Base-by-base conservation (phyloP, 176 grass and related monocot genomes). In the Eragrostis curvula region DNA sequence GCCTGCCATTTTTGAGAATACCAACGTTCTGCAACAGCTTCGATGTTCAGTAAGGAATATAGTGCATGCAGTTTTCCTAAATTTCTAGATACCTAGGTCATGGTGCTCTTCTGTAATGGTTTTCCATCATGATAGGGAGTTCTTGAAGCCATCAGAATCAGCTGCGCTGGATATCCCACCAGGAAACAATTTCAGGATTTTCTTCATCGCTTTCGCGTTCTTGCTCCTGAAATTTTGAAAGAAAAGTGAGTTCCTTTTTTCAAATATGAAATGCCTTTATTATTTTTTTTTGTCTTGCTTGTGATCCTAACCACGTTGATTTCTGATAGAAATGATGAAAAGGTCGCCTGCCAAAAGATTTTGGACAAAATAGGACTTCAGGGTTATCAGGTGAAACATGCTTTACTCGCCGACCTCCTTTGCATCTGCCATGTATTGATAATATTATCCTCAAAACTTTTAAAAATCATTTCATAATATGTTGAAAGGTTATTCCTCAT, bases 71-170 rank as follows among this genome's bases (percentile, higher is more conserved):
- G n/a, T 27, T 12, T 70, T 68, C 7, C 42, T 16, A 51, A 58
- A 59, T 79, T 46, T 76, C n/a, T 29, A 32, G 73, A 48, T 79
- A 59, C 41, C 71, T 18, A 47, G 61, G 25, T 80, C 78, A 47
- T 17, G 7, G 9, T 67, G 55, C 18, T 12, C 49, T 29, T 66
- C n/a, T 27, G 64, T 86, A 81, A 76, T 70, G 27, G 44, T 53
- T 84, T 56, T 52, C 20, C 50, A 70, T 81, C 64, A 67, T 28
- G 61, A 45, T 75, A 99, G 96, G 96, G 96, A 87, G 96, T 99
- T 89, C 91, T 99, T 85, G 96, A 99, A 94, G 93, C 96, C 62
- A 99, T 99, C 61, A 90, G 93, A 83, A 99, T 99, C 86, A 99
- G 93, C 75, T 99, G 96, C 66, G 93, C 91, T 82, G 96, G 96